Conservation (phyloP, 2,329 filamentous ascomycete genomes). For the Nigrospora oryzae region DNA sequence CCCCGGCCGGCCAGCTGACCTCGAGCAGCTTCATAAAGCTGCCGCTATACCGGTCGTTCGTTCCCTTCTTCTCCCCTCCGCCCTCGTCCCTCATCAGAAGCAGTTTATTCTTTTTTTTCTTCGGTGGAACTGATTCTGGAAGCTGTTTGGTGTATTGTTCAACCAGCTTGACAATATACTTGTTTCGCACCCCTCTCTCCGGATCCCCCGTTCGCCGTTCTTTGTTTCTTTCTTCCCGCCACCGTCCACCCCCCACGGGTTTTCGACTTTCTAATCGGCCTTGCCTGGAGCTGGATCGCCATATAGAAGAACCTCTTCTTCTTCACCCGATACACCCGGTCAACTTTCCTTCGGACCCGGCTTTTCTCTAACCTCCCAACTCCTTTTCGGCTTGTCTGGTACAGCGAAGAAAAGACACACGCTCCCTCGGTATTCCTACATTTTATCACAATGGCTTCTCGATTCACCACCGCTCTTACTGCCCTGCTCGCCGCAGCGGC, state of each 20-base stretch:
- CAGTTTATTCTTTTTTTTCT: slow-evolving; percentile 1
- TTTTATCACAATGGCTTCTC: slow-evolving; percentile 17
- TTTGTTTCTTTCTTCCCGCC: not conserved
- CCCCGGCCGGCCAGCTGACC: no score
- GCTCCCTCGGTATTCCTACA: not conserved
- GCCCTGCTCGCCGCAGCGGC: slow-evolving; percentile 17
- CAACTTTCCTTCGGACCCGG: not conserved
- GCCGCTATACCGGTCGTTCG: not conserved
- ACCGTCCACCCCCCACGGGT: no score
- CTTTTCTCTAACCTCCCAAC: not conserved
- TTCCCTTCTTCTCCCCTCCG: not conserved
- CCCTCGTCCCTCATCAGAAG: slow-evolving; percentile 1
- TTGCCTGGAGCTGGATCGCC: slow-evolving; percentile 1
- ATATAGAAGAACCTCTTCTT: not conserved
- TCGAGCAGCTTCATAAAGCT: not conserved
- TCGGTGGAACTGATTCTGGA: slow-evolving; percentile 1
- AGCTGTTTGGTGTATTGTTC: slow-evolving; percentile 1
- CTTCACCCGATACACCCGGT: not conserved
- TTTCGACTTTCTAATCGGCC: not conserved
- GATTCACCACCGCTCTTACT: slow-evolving; percentile 12
- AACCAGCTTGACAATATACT: not conserved
- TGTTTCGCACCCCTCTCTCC: not conserved
- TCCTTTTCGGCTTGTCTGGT: slow-evolving; percentile 13
- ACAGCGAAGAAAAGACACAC: slow-evolving; percentile 10
- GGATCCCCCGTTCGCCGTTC: not conserved